These are phyloP conservation scores for Scheffersomyces insectosa DNA, from an alignment of 1,139 yeast species.

Conservation along the genomic window DNA sequence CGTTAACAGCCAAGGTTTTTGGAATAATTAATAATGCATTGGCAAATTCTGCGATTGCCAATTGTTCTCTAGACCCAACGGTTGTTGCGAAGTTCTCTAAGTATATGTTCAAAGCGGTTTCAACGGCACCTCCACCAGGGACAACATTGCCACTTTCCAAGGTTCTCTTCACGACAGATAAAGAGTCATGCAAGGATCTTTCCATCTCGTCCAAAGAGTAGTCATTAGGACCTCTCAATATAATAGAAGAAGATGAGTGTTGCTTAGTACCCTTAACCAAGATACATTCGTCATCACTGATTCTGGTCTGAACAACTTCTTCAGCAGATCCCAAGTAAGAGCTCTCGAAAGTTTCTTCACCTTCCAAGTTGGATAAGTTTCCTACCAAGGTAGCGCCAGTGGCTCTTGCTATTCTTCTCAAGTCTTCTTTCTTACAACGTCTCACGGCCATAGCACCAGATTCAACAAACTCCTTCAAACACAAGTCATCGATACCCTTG, in stretches of 20 bases:
- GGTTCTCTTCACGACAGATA: conserved; percentile 93
- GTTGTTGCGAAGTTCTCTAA: conserved; percentile 97
- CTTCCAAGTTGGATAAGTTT: conserved; percentile 90
- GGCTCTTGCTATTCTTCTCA: conserved; percentile 95
- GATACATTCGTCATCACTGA: conserved; percentile 97
- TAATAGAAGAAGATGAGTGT: conserved; percentile 88
- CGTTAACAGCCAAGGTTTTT: conserved; percentile 94
- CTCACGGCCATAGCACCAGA: conserved; percentile 97
- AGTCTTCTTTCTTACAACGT: conserved; percentile 95
- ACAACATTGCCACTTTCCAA: conserved; percentile 93
- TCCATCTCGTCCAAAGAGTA: conserved; percentile 98
- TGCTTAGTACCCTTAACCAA: conserved; percentile 91
- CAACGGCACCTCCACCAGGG: conserved; percentile 99
- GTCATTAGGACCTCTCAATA: conserved; percentile 95
- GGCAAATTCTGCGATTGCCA: conserved; percentile 98
- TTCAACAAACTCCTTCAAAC: conserved; percentile 93
- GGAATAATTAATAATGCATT: conserved; percentile 87
- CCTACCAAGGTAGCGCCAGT: conserved; percentile 93
- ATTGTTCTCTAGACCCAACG: conserved; percentile 95
- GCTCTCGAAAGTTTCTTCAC: conserved; percentile 94
- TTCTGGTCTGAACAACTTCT: conserved; percentile 86
- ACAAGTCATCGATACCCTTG: conserved; percentile 96
- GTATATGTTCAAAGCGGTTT: conserved; percentile 90
- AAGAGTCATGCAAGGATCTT: conserved; percentile 91
- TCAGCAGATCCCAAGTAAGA: conserved; percentile 88